Evolutionary conservation across 257 asterid genomes (phyloP).

Genomic region (Solanum piurae): DNA sequence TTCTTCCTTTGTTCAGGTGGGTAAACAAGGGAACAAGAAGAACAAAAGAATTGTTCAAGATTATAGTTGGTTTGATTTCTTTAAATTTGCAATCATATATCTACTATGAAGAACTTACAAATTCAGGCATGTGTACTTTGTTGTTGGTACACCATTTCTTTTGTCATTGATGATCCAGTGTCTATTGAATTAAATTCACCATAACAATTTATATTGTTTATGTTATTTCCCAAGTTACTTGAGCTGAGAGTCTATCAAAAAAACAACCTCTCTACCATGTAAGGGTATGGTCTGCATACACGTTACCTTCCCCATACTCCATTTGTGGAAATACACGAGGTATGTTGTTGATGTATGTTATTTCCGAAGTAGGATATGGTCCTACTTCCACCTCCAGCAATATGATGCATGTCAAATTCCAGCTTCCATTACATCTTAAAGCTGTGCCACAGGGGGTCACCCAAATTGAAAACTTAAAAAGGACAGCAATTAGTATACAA

Average conservation of each 20-base stretch:
- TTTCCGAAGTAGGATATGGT: neutral
- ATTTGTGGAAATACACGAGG: neutral
- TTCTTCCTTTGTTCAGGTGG: neutral
- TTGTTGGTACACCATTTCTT: neutral
- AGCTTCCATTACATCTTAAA: neutral
- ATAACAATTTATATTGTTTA: neutral
- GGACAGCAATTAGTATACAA: neutral
- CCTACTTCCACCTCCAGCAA: neutral
- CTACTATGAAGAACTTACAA: neutral
- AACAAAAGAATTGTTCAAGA: neutral
- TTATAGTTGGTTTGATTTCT: neutral
- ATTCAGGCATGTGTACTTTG: neutral
- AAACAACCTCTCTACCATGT: neutral
- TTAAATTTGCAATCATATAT: neutral
- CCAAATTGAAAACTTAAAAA: neutral
- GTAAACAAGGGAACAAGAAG: neutral
- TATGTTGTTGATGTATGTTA: neutral
- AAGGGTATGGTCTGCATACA: neutral
- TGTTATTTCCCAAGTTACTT: neutral
- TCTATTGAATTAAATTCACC: neutral
- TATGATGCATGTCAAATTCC: neutral
- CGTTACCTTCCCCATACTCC: neutral
- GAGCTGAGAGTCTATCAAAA: neutral
- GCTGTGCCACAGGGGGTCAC: neutral
- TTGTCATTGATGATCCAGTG: neutral